Conservation (phyloP, 495 filamentous ascomycete genomes). For the Parathielavia hyrcaniae region DNA sequence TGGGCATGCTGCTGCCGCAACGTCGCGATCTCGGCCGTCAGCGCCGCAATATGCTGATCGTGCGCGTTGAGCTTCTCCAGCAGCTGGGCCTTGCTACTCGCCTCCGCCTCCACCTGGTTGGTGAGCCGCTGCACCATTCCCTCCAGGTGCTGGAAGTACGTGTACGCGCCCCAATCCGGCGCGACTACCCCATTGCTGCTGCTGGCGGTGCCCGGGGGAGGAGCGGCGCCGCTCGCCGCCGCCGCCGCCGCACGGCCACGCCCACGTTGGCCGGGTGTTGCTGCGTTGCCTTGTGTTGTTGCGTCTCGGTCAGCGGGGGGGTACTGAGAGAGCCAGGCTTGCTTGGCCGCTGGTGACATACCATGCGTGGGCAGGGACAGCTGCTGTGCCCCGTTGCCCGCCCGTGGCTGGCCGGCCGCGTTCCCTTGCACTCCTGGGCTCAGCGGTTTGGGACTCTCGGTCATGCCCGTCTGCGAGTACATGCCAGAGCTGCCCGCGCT, state of each 20-base stretch:
- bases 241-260: slow-evolving; percentile 26
- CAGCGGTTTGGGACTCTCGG: slow-evolving; percentile 79
- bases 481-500: slow-evolving; percentile 51
- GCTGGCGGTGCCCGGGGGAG: slow-evolving; percentile 31
- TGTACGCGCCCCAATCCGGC: slow-evolving; percentile 42
- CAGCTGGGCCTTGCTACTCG: slow-evolving; percentile 26
- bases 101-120: slow-evolving; percentile 27
- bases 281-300: slow-evolving; percentile 39
- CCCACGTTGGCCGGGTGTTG: slow-evolving; percentile 19
- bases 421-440: slow-evolving; percentile 64
- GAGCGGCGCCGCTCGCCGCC: slow-evolving; percentile 27
- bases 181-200: slow-evolving; percentile 36
- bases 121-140: slow-evolving; percentile 39
- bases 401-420: slow-evolving; percentile 52
- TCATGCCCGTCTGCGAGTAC: slow-evolving; percentile 66
- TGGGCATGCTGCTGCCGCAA: slow-evolving; percentile 19
- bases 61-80: slow-evolving; percentile 37
- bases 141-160: slow-evolving; percentile 48
- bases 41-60: slow-evolving; percentile 32
- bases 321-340: slow-evolving; percentile 38
- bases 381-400: slow-evolving; percentile 23
- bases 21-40: slow-evolving; percentile 24
- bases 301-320: slow-evolving; percentile 46
- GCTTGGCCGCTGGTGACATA: slow-evolving; percentile 31
- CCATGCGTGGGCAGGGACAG: slow-evolving; percentile 39